phyloP scores from a whole-genome alignment of 495 filamentous ascomycete genomes.

The Penicillium riverlandense region DNA sequence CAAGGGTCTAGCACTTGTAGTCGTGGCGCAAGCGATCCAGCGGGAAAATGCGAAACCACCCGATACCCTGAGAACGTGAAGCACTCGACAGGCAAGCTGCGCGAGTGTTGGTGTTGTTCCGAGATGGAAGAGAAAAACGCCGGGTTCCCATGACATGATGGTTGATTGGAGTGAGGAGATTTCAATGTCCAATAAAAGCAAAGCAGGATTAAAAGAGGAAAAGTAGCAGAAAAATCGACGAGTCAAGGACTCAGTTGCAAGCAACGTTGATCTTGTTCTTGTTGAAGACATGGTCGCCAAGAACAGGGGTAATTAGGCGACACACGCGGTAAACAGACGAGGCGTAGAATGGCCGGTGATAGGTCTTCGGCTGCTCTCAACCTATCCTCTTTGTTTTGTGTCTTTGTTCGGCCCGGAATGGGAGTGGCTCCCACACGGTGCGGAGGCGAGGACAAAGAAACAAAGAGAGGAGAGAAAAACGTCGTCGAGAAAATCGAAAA shows the following conservation, averaged over 20 bases:
- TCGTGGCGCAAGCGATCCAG: conserved; percentile 2
- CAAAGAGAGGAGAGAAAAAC: background rate
- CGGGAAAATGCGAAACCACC: background rate
- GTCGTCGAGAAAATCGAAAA: too few species aligned
- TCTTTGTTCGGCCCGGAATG: too few species aligned
- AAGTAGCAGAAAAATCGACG: too few species aligned
- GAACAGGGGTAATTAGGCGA: conserved; percentile 11
- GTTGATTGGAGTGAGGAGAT: conserved; percentile 7
- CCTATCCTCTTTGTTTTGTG: too few species aligned
- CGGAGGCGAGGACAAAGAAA: conserved; percentile 1
- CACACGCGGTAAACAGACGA: background rate
- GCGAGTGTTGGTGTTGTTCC: background rate
- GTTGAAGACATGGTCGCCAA: background rate
- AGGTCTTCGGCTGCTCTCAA: too few species aligned
- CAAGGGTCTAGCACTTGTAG: too few species aligned
- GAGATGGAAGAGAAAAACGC: conserved; percentile 6
- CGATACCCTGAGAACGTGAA: too few species aligned
- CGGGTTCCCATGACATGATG: conserved; percentile 5
- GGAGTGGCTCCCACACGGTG: background rate
- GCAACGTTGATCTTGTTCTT: too few species aligned
- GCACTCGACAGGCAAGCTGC: too few species aligned
- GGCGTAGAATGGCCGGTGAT: too few species aligned
- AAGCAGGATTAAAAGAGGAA: too few species aligned
- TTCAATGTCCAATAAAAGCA: background rate
- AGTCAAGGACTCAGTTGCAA: too few species aligned